Base-by-base conservation (phyloP, 768 basidiomycete genomes). In the Suillus discolor region DNA sequence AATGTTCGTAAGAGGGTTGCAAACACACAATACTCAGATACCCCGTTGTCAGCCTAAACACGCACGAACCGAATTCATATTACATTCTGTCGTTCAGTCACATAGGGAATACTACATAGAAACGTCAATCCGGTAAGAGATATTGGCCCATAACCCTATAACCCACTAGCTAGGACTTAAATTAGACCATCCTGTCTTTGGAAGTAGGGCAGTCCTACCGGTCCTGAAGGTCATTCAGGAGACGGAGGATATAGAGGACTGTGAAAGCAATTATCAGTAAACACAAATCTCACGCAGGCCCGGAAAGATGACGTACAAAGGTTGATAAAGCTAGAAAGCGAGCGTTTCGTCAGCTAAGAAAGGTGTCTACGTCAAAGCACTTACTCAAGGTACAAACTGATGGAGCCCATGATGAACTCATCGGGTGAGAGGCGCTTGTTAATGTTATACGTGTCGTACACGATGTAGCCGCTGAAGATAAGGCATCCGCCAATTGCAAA, bases 371-470 rank as follows among this genome's bases (percentile, higher is more conserved):
- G 23, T 36, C 57, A 6, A 44, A 66, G 25, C 6, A 89, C 89
- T 70, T 79, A 92, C 88, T 98, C 97, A 64, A 98, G 89, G 79
- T 98, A 99, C n/a, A 99, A 86, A 69, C 89, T 90, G 73, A 98
- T 90, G 20, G 94, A 84, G 42, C 90, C 97, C 81, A 97, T 81
- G 70, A 97, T 95, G 76, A 86, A 95, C 76, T 99, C 97, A 69
- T 99, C 97, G 4, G 95, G 94, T 2, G 92, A 93, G 23, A 97
- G 80, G 66, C 88, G 87, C 71, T 89, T 89, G 79, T 93, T 94
- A 82, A 99, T 96, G 68, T 87, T 75, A 76, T 91, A 95, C 3
- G 97, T 98, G 77, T 96, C 94, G 73, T 90, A 96, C 70, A 96
- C 87, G 70, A 97, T 83, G 74, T 96, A 97, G 36, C 92, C 95